Evolutionary conservation across 257 asterid genomes (phyloP), one percentile per base, ranked within the genome.

Genomic region (Forsythia suspensa): DNA sequence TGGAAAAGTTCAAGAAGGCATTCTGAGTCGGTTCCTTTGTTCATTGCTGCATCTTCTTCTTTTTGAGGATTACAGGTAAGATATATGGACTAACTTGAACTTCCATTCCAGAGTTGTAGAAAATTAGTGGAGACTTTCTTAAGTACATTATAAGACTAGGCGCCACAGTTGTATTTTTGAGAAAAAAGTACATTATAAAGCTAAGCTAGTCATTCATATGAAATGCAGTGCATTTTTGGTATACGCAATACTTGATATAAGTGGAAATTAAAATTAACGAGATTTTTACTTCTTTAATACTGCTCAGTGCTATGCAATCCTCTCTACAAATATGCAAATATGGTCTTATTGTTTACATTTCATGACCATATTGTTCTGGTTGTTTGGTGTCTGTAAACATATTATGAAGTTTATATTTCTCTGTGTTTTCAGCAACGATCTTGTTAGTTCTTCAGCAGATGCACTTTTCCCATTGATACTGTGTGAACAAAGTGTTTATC

Each of bases 41-140:
- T 89, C 94, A 16, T 79, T 93, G 83, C 85, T 95, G 83, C 97
- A 92, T 77, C 88, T 92, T 75, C 94, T 95, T 80, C 95, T 95
- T 79, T 93, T 95, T 76, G 97, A 92, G 84, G 97, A 95, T 81
- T 95, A 92, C 84, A 91, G 96, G 99, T 93, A 75, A 85, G 89
- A 44, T 41, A 84, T 65, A 46, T 76, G 65, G 40, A 73, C 71
- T 69, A 63, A 16, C 55, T 76, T 63, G 43, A 52, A 55, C 21
- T 15, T 55, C 0, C 57, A 72, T 70, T 72, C 69, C 41, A 71
- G 13, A 72, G 51, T 61, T 61, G 42, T 44, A 41, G 48, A 48
- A 70, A 75, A 68, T 76, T 40, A 9, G 67, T 16, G 20, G 5
- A 46, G 57, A 72, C 57, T 48, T 68, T 76, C 51, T 75, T 15